Evolutionary conservation across 2,329 filamentous ascomycete genomes (phyloP), one percentile per base, ranked within the genome.

Genomic region (Cytospora leucostoma): DNA sequence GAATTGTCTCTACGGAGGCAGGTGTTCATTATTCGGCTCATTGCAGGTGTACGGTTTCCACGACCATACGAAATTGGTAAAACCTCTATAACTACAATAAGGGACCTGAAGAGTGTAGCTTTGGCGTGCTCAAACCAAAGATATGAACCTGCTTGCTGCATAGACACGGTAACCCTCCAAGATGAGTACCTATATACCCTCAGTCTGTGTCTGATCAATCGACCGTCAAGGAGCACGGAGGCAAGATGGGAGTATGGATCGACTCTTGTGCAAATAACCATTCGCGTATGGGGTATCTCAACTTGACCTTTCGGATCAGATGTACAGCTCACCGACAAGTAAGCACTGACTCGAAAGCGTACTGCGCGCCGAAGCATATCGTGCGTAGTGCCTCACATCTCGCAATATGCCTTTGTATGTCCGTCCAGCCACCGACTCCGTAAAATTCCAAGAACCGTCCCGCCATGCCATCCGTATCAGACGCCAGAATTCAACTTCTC

Each of bases 301-400:
- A 37, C 33, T 56, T 10, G n/a, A 7, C 13, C 51, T 32, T 7
- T 4, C 13, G n/a, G 11, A 15, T 15, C 21, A 12, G 49, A 44
- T 19, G 53, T 17, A 8, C 19, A 61, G 55, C 59, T 55, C 59
- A 38, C 38, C 40, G 47, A 61, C 34, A 55, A 61, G 51, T 51
- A 54, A 50, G 51, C 55, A 33, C 34, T 35, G 7, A 56, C 50
- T 44, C 27, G 27, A n/a, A n/a, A 12, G 40, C 7, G 33, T 8
- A 13, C 37, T 33, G 19, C 27, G 51, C 58, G 33, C n/a, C 21
- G 44, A 47, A 4, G 3, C 10, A 21, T 47, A 10, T 17, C 21
- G 13, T 47, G 21, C 12, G 44, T 47, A 47, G n/a, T 47, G 8
- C n/a, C 8, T 21, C 44, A 32, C 13, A 34, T 17, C 4, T 49